Base-by-base conservation (phyloP, 1,139 yeast species). In the Nakaseomyces kungkrabaensis region DNA sequence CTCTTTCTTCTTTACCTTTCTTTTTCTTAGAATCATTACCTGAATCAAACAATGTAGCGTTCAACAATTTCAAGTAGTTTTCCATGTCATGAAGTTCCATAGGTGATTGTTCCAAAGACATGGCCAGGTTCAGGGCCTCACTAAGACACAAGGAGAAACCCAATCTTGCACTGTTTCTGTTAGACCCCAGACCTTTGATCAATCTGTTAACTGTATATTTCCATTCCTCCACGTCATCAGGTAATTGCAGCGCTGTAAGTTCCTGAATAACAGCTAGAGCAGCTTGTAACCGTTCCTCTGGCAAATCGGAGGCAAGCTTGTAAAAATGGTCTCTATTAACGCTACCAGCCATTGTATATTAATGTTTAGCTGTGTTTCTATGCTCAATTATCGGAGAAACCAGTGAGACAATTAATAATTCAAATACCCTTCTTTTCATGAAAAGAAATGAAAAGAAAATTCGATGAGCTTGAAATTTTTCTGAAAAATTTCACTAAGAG, bases 91-190 rank as follows among this genome's bases (percentile, higher is more conserved):
- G 56, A 45, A 49, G 60, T 38, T 47, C 62, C 51, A 53, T 61
- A 50, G 54, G 66, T 50, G 44, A 51, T 51, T 47, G 48, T 11
- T 42, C 54, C 51, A 47, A 58, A 49, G 51, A 56, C 22, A 67
- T 54, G 25, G 83, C 73, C 25, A 81, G 70, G 33, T 70, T 68
- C 26, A 80, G 63, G 1, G 88, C 72, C 65, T 92, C 97, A 0
- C 92, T 80, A 45, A 92, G 70, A 41, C 96, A 94, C 77, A 88
- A 79, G 3, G 96, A 86, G 60, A 85, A 90, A 1, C 98, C 98
- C 42, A 86, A 70, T 51, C 97, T 72, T 1, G 96, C 95, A 46
- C 89, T 76, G 43, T 86, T 95, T 61, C 94, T 77, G 22, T 89
- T 77, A 10, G 96, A 85, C 8, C 87, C 75, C 44, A 92, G 72